phyloP scores from a whole-genome alignment of 352 stramenopile species.

The Saprolegnia parasitica region DNA sequence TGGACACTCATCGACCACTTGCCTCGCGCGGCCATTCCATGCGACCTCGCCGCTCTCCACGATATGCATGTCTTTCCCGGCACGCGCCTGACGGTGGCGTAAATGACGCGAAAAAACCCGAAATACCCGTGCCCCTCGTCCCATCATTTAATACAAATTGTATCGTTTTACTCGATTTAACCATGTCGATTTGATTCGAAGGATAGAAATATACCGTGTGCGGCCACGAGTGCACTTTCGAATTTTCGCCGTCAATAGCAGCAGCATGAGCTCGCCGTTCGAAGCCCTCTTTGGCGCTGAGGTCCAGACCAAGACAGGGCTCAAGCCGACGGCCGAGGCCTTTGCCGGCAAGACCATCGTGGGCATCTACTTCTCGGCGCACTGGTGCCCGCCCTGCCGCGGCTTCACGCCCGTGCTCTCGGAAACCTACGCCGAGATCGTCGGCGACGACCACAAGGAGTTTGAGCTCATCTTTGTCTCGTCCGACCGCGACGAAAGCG shows the following conservation, averaged over 20 bases:
- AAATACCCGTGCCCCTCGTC: too few species aligned
- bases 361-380: conserved; percentile 93
- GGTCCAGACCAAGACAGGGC: conserved; percentile 67
- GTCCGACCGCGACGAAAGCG: conserved; percentile 63
- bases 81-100: too few species aligned
- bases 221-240: background rate
- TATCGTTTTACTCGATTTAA: too few species aligned
- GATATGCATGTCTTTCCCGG: too few species aligned
- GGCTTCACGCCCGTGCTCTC: conserved; percentile 92
- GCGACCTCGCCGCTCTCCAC: too few species aligned
- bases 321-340: conserved; percentile 62
- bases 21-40: too few species aligned
- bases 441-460: conserved; percentile 71
- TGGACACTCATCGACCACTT: too few species aligned
- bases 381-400: conserved; percentile 93
- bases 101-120: too few species aligned
- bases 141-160: too few species aligned
- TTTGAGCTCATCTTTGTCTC: conserved; percentile 90
- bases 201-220: too few species aligned
- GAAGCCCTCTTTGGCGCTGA: conserved; percentile 48
- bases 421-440: conserved; percentile 86
- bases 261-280: background rate
- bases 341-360: conserved; percentile 81
- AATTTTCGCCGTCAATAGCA: background rate
- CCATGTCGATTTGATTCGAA: too few species aligned